Conservation (phyloP, 2,329 filamentous ascomycete species). For the Diaporthe helianthi region DNA sequence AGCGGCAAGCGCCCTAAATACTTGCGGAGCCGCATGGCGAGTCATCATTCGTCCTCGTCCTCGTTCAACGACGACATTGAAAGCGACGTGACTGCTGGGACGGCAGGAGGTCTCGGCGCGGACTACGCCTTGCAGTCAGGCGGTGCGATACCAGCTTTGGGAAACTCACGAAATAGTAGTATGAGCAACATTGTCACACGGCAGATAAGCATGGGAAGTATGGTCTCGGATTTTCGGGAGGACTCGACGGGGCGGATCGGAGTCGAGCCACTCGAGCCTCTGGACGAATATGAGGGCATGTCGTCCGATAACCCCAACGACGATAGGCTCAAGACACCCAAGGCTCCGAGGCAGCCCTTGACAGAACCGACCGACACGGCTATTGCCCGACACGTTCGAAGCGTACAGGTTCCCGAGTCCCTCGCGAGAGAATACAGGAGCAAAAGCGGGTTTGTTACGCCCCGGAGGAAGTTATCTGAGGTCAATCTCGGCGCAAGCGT, state of each 20-base stretch:
- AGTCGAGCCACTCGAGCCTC: slow-evolving; percentile 55
- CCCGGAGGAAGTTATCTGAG: slow-evolving; percentile 55
- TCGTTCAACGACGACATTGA: slow-evolving; percentile 68
- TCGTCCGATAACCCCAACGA: slow-evolving; percentile 43
- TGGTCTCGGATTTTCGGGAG: slow-evolving; percentile 74
- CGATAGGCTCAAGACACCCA: slow-evolving; percentile 73
- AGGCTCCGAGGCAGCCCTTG: slow-evolving; percentile 60
- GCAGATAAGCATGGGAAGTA: slow-evolving; percentile 86
- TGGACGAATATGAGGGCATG: slow-evolving; percentile 54
- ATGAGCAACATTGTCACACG: slow-evolving; percentile 69
- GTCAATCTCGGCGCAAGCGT: slow-evolving; percentile 59
- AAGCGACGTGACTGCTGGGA: slow-evolving; percentile 73
- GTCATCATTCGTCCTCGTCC: slow-evolving; percentile 66
- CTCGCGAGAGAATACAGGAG: slow-evolving; percentile 85
- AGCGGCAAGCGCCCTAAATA: slow-evolving; percentile 61
- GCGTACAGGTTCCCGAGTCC: slow-evolving; percentile 89
- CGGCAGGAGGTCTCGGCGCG: slow-evolving; percentile 57
- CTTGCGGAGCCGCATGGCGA: slow-evolving; percentile 62
- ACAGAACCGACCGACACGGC: slow-evolving; percentile 83
- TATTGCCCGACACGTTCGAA: slow-evolving; percentile 85
- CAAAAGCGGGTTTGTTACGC: slow-evolving; percentile 70
- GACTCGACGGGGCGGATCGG: slow-evolving; percentile 56
- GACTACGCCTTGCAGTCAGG: slow-evolving; percentile 87
- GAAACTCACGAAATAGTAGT: slow-evolving; percentile 52
- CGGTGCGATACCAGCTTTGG: slow-evolving; percentile 69